Evolutionary conservation across 1,139 yeast species (phyloP), one percentile per base, ranked within the genome.

Genomic region (Zygoascus meyerae): DNA sequence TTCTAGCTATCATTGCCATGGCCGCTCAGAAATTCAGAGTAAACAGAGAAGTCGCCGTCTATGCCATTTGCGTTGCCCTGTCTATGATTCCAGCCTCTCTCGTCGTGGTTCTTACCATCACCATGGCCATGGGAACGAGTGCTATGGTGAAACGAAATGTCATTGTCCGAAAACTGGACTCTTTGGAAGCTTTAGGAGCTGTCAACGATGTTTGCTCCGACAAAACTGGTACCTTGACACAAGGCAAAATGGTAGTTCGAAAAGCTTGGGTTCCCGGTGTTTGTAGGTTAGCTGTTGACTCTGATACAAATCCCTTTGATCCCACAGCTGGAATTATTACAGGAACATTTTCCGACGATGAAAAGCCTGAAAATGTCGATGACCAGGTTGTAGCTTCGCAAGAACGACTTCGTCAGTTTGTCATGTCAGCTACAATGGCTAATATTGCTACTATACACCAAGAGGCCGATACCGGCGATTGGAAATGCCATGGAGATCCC

Each of bases 61-160:
- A 85, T 61, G 94, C 95, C 12, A 82, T 85, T 58, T 84, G 89
- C 65, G 86, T 82, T 45, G 92, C 92, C 1, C 71, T 84, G 43
- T 80, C 92, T 2, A 83, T 84, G 92, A 84, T 84, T 58, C 95
- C 94, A 2, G 84, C 90, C 2, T 81, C 90, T 1, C 72, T 85
- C 56, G 82, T 84, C 50, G 94, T 84, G 35, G 94, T 85, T 16
- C 74, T 85, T 51, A 84, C 94, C 12, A 84, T 85, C 52, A 84
- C 94, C 3, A 84, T 85, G 92, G 90, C 94, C 6, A 83, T 83
- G 51, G 94, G 94, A 18, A 85, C 94, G 34, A 83, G 81, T 56
- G 83, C 79, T 12, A 85, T 85, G 94, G 83, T 81, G 36, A 65
- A 68, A 42, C 75, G 82, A 58, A 71, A 83, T 59, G 94, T 85